phyloP scores from a whole-genome alignment of 1,139 yeast genomes.

The Arxiozyma heterogenica region DNA sequence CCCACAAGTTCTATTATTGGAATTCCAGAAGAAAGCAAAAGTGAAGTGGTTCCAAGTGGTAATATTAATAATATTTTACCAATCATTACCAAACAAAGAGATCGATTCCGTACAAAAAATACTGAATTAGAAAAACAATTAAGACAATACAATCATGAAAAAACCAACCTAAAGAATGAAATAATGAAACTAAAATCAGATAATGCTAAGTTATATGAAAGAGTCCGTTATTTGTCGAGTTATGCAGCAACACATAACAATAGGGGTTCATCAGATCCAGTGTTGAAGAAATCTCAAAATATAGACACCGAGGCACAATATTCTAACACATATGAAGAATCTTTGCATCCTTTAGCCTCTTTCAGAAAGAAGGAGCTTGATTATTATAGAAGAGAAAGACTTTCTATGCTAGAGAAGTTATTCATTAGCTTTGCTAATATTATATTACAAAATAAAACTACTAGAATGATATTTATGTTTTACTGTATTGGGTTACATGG shows the following conservation, averaged over 20 bases:
- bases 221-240: conserved; percentile 66
- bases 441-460: conserved; percentile 60
- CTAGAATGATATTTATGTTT: conserved; percentile 61
- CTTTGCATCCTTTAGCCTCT: conserved; percentile 74
- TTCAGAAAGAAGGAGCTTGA: conserved; percentile 73
- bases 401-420: conserved; percentile 74
- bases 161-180: conserved; percentile 57
- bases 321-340: conserved; percentile 62
- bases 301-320: conserved; percentile 50
- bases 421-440: conserved; percentile 67
- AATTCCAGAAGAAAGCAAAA: conserved; percentile 30
- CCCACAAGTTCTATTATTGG: conserved; percentile 47
- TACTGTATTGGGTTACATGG: conserved; percentile 74
- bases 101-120: conserved; percentile 73
- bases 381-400: conserved; percentile 52
- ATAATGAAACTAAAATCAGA: conserved; percentile 58
- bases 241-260: conserved; percentile 27
- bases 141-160: conserved; percentile 46
- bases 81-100: conserved; percentile 89
- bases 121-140: conserved; percentile 76
- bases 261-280: conserved; percentile 13
- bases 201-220: conserved; percentile 71
- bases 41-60: conserved; percentile 4
- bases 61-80: conserved; percentile 51
- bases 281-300: conserved; percentile 8